Conservation (phyloP, 2,329 filamentous ascomycete genomes). For the Leptographium radiaticola region DNA sequence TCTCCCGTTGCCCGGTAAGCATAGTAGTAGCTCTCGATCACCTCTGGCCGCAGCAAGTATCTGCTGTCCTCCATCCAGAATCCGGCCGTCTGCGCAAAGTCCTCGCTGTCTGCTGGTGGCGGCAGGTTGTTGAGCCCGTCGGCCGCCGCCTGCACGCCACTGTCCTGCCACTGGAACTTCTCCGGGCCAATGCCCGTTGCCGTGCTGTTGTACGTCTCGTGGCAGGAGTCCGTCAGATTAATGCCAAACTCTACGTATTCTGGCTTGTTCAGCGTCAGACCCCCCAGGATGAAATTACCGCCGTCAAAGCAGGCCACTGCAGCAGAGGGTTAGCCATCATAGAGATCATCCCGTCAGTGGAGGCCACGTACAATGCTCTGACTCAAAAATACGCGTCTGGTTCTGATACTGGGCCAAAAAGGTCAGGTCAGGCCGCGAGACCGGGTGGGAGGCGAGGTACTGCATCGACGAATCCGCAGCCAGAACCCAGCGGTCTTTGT, state of each 20-base stretch:
- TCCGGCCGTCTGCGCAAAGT: slow-evolving; percentile 53
- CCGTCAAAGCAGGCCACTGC: slow-evolving; percentile 67
- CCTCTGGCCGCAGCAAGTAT: slow-evolving; percentile 68
- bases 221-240: slow-evolving; percentile 57
- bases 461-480: slow-evolving; percentile 66
- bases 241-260: slow-evolving; percentile 66
- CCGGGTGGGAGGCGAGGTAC: slow-evolving; percentile 57
- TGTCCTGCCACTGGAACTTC: slow-evolving; percentile 48
- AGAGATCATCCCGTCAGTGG: no score
- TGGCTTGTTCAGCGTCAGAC: slow-evolving; percentile 50
- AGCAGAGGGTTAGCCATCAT: not conserved
- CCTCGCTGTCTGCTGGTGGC: slow-evolving; percentile 30
- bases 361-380: slow-evolving; percentile 33
- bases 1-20: slow-evolving; percentile 71
- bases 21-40: slow-evolving; percentile 77
- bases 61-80: slow-evolving; percentile 52
- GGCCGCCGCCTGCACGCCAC: slow-evolving; percentile 19
- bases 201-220: slow-evolving; percentile 57
- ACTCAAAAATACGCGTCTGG: slow-evolving; percentile 26
- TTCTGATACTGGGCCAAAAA: slow-evolving; percentile 51
- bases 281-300: slow-evolving; percentile 75
- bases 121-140: slow-evolving; percentile 23
- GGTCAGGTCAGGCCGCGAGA: slow-evolving; percentile 53
- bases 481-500: slow-evolving; percentile 61
- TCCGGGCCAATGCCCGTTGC: slow-evolving; percentile 68